Evolutionary conservation across 2,329 filamentous ascomycete genomes (phyloP), one percentile per base, ranked within the genome.

Genomic region (Fusarium sulawesiense): DNA sequence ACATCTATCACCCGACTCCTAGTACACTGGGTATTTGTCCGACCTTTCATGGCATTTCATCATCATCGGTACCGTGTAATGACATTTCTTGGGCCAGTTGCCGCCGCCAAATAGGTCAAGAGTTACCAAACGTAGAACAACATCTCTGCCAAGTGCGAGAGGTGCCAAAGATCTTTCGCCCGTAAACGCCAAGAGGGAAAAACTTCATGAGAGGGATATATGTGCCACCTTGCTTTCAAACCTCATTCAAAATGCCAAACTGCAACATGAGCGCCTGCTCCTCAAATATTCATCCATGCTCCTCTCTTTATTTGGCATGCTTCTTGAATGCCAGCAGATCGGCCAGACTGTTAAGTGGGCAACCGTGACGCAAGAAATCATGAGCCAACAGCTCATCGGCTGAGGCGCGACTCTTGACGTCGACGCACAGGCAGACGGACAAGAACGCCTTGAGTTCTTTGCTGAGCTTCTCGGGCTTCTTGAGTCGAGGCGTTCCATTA

Each of bases 401-500:
- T 27, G 93, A 97, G 14, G 96, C 96, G 78, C 96, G 90, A 78
- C 92, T 95, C 85, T 95, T 94, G 76, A 99, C 94, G 76, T 98
- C 95, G 48, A 99, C 96, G 76, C 96, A 98, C 48, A 99, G 86
- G 81, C 96, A 99, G 69, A 98, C 94, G 27, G 93, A 96, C 77
- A 99, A 82, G 88, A 99, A 99, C 23, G 93, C 93, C 86, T 98
- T 98, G 73, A 99, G 89, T 82, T 98, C 96, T 85, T 97, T 98
- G 83, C 93, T 97, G 65, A 98, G 88, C 84, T 97, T 97, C 83
- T 99, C 95, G 2, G 96, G 95, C 83, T 98, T 97, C 92, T 99
- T 99, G 70, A 99, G 88, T 61, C 94, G 90, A 23, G 96, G 96
- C 5, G 96, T 98, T 72, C 96, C 96, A 83, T 98, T 98, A 59